Evolutionary conservation across 78 protist genomes (phyloP), one percentile per base, ranked within the genome.

Genomic region (Isochrysis galbana): DNA sequence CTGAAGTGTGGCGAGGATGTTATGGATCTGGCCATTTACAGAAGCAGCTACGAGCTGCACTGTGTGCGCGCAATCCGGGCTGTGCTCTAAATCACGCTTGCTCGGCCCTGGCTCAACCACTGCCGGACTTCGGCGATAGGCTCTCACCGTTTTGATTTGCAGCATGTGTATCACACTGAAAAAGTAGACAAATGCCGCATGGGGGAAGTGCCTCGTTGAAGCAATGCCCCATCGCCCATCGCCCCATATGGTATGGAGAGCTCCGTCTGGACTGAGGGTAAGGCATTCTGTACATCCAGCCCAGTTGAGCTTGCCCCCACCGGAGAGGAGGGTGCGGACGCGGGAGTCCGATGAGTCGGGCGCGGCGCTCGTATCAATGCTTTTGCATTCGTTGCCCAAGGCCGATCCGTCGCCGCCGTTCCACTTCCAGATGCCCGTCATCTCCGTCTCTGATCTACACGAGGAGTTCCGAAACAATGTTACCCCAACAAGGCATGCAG

Each of bases 351-450:
- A 19, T 7, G 61, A 7, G 61, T 51, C 48, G 88, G 88, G 88
- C 55, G 29, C 2, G 29, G 17, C 88, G 29, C 7, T 26, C 11
- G 5, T 5, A 39, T 17, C 4, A n/a, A 36, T 34, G 2, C 14
- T 10, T 36, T 44, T 80, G 88, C 88, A 80, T 38, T 80, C 54
- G 55, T 5, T n/a, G 19, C 2, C 1, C 17, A 80, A 36, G 32
- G 3, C 7, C 41, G 51, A 26, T 11, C 88, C 88, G 55, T 80
- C 88, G 88, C 88, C 88, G 54, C 88, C 88, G 54, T 80, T 80
- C 88, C 88, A 80, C 55, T 44, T 44, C 55, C 46, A 39, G 84
- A 77, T 77, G 84, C 84, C 84, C 32, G 25, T 51, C 61, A 51
- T 7, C 29, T 51, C 61, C 61, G n/a, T n/a, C n/a, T n/a, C n/a